Conservation (phyloP, 148 eudicot species). For the Euryodendron excelsum region DNA sequence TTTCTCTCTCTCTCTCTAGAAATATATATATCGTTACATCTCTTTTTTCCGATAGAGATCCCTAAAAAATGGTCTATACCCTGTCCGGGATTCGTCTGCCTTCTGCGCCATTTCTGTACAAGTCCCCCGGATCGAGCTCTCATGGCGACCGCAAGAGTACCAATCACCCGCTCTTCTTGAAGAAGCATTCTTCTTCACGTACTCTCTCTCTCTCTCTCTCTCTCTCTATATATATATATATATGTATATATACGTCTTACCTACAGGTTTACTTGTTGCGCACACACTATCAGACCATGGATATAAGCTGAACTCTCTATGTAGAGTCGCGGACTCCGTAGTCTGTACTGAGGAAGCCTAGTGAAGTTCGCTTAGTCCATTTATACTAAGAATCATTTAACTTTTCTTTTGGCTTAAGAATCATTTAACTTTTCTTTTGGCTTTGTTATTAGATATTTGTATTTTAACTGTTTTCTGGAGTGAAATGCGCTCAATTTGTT, state of each 20-base stretch:
- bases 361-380: neutral
- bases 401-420: neutral
- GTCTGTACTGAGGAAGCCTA: neutral
- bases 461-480: neutral
- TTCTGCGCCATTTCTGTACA: conserved; percentile 37
- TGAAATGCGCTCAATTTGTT: neutral
- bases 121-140: conserved; percentile 33
- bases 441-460: too few species aligned
- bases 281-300: too few species aligned
- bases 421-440: neutral
- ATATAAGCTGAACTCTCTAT: too few species aligned
- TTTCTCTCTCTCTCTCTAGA: too few species aligned
- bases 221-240: neutral
- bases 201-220: conserved; percentile 19
- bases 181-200: conserved; percentile 36
- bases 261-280: too few species aligned
- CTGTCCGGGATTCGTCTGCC: conserved; percentile 63
- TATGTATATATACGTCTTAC: neutral
- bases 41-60: neutral
- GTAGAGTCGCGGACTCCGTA: too few species aligned
- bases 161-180: conserved; percentile 30
- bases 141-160: conserved; percentile 31
- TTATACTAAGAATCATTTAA: neutral
- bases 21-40: too few species aligned
- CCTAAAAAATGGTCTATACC: conserved; percentile 57